Percentiles rank a stretch among this genome's conserved stretches.
Conservation (phyloP, 176 grass and related monocot species). For the Phoenix roebelenii region DNA sequence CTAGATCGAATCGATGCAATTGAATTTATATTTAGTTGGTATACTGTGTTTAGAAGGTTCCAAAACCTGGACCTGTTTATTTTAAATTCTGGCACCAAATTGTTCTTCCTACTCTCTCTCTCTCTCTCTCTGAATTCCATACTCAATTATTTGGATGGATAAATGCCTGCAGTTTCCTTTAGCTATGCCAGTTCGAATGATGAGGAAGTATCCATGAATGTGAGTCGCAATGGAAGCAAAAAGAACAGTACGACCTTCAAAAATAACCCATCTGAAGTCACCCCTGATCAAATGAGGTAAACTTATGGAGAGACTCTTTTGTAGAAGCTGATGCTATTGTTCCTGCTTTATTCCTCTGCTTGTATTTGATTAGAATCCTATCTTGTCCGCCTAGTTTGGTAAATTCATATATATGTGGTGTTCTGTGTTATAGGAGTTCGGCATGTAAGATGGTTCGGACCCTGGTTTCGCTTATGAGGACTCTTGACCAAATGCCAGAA, state of each 20-base stretch:
- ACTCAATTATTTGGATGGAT: too few species aligned
- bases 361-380: too few species aligned
- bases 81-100: too few species aligned
- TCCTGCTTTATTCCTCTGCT: too few species aligned
- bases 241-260: slow-evolving; percentile 58
- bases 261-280: slow-evolving; percentile 61
- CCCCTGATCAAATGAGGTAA: slow-evolving; percentile 97
- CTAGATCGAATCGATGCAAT: too few species aligned
- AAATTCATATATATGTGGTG: not conserved
- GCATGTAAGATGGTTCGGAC: slow-evolving; percentile 98
- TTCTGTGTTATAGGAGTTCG: slow-evolving; percentile 50
- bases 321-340: too few species aligned
- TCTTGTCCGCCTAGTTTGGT: not conserved
- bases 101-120: not conserved
- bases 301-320: not conserved
- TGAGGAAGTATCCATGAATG: slow-evolving; percentile 84
- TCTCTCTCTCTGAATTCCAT: slow-evolving; percentile 5
- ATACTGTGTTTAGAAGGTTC: too few species aligned
- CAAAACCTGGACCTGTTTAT: too few species aligned
- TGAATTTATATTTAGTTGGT: not conserved
- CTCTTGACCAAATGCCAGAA: slow-evolving; percentile 89
- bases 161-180: slow-evolving; percentile 56
- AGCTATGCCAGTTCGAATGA: slow-evolving; percentile 56
- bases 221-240: slow-evolving; percentile 79
- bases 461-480: slow-evolving; percentile 95